Percentiles rank a stretch among this genome's conserved stretches.
These are phyloP conservation scores for Brassica nigra DNA, from an alignment of 345 rosid genomes.

Conservation along the genomic window DNA sequence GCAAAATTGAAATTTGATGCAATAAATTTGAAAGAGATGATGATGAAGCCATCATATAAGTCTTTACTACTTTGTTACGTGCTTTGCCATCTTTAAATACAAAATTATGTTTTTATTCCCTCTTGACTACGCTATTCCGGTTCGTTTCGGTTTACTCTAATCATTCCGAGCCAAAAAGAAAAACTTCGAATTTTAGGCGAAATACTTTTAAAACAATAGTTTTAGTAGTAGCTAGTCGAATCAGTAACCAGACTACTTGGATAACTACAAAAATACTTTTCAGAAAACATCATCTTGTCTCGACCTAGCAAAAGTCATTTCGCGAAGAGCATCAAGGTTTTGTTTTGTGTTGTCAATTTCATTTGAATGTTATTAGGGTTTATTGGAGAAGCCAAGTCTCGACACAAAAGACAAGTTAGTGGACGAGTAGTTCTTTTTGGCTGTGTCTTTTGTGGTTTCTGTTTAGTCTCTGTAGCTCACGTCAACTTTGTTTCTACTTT, in stretches of 20 bases:
- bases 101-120: conserved; percentile 9
- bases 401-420: conserved; percentile 38
- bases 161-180: not conserved
- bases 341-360: conserved; percentile 28
- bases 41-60: conserved; percentile 34
- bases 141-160: conserved; percentile 20
- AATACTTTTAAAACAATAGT: conserved; percentile 20
- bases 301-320: conserved; percentile 7
- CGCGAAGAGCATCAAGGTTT: not conserved
- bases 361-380: conserved; percentile 19
- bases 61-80: conserved; percentile 30
- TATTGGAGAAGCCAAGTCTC: conserved; percentile 15
- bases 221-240: conserved; percentile 28
- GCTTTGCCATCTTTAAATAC: conserved; percentile 36
- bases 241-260: conserved; percentile 14
- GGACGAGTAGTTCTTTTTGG: conserved; percentile 41
- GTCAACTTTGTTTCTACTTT: conserved; percentile 36
- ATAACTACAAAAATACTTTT: conserved; percentile 5
- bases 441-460: conserved; percentile 33
- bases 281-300: conserved; percentile 4
- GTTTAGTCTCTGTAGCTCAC: conserved; percentile 36
- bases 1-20: conserved; percentile 34
- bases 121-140: conserved; percentile 13
- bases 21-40: conserved; percentile 25
- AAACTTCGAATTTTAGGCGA: not conserved